These are phyloP conservation scores for Brassica rapa DNA, from an alignment of 345 rosid species.

Conservation along the genomic window DNA sequence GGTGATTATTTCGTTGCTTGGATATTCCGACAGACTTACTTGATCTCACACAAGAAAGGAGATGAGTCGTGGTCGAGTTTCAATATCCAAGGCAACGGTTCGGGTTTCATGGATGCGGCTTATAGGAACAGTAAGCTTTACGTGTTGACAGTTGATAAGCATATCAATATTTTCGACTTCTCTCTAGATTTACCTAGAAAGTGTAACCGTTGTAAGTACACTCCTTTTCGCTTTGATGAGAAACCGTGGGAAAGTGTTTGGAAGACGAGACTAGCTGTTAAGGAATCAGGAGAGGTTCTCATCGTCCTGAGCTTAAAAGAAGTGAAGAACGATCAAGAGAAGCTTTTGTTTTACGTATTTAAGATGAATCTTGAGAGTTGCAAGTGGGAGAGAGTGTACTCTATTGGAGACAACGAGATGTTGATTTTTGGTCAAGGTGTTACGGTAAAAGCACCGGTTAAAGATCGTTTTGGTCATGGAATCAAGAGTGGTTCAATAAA, in stretches of 20 bases:
- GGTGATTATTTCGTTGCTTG: slow-evolving; percentile 14
- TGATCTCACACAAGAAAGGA: background rate
- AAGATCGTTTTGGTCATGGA: slow-evolving; percentile 13
- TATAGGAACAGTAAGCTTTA: slow-evolving; percentile 5
- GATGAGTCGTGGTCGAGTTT: background rate
- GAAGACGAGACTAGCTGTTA: background rate
- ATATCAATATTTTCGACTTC: background rate
- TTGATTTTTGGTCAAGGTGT: slow-evolving; percentile 23
- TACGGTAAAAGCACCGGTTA: background rate
- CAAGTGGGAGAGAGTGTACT: slow-evolving; percentile 21
- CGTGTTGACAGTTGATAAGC: background rate
- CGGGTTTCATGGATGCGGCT: background rate
- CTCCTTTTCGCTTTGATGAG: background rate
- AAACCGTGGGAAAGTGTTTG: slow-evolving; percentile 15
- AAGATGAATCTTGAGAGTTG: slow-evolving; percentile 21
- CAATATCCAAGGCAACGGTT: background rate
- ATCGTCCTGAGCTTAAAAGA: background rate
- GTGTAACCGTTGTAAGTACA: background rate
- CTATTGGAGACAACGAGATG: slow-evolving; percentile 25
- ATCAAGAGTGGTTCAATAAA: background rate
- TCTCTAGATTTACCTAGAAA: background rate
- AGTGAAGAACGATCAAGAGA: background rate
- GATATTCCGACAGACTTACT: slow-evolving; percentile 1
- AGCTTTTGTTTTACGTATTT: slow-evolving; percentile 19
- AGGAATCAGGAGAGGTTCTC: background rate